These are phyloP conservation scores for Suillus subalutaceus DNA, from an alignment of 768 basidiomycete genomes.

Conservation along the genomic window DNA sequence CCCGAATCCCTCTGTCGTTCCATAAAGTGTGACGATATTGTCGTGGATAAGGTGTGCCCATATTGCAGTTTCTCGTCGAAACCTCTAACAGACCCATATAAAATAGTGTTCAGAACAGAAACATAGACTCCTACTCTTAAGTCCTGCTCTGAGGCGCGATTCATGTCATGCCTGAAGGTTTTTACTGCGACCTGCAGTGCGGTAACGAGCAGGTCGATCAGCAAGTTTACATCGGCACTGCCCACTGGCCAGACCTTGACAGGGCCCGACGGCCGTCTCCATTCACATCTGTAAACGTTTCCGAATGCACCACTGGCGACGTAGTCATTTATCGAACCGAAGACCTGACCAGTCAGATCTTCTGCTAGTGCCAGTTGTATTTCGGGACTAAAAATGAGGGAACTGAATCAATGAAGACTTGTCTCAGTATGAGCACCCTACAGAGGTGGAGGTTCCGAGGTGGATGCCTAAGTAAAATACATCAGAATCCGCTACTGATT, in stretches of 20 bases:
- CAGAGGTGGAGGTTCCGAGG: not conserved
- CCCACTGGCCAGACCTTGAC: conserved; percentile 2
- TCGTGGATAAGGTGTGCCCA: conserved; percentile 22
- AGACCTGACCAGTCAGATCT: conserved; percentile 2
- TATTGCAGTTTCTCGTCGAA: conserved; percentile 21
- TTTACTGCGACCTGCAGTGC: conserved; percentile 9
- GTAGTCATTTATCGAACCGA: not conserved
- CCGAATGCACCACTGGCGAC: not conserved
- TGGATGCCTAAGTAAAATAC: not conserved
- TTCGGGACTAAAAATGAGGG: not conserved
- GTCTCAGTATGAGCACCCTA: not conserved
- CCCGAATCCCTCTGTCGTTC: conserved; percentile 16
- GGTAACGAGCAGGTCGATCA: not conserved
- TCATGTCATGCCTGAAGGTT: not conserved
- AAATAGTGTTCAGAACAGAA: not conserved
- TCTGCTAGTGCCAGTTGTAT: not conserved
- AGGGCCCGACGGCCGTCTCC: not conserved
- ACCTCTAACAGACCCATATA: conserved; percentile 10
- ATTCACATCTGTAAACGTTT: conserved; percentile 5
- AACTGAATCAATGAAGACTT: not conserved
- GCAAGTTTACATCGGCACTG: not conserved
- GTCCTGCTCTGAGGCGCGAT: not conserved
- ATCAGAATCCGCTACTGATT: not conserved
- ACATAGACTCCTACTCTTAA: not conserved
- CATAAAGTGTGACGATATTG: conserved; percentile 23